Base-by-base conservation (phyloP, 2,329 filamentous ascomycete genomes). In the Mycosphaerella arachidis region DNA sequence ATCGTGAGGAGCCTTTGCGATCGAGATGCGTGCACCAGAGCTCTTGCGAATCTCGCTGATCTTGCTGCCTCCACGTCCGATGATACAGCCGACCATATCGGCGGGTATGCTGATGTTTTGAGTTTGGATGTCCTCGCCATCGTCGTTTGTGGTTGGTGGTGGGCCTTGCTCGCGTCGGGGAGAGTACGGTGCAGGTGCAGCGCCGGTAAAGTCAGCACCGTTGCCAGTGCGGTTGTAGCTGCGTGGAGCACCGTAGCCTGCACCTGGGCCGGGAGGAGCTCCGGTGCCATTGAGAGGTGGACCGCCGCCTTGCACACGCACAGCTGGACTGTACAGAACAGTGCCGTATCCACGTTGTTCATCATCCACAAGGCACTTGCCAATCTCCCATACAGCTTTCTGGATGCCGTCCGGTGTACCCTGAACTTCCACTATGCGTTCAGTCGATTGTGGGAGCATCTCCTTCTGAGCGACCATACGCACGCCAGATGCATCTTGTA, bases 381-480 rank as follows among this genome's bases (percentile, higher is more conserved):
- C 94, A 72, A 99, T 99, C 76, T 99, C 94, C 94, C 94, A 97
- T 57, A 96, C 84, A 64, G 94, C 93, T 74, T 92, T 92, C 78
- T 97, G 92, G 70, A 99, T 96, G 62, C 93, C 92, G 57, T 96
- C 92, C 16, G 94, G 92, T 18, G 89, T 93, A 68, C 94, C 94
- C 75, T 97, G 92, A 50, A 99, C 89, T 75, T 99, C 94, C 66
- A 99, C 94, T 70, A 99, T 92, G 66, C 94, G 89, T 81, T 99
- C 94, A 35, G 94, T 99, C 6, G 94, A 99, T 77, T 99, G 94
- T 37, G 94, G 94, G 7, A 99, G 87, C 94, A 99, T 99, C 73
- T 99, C 94, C 80, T 99, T 99, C 78, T 99, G 94, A 45, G 94
- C 94, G 53, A 99, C 92, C 94, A 99, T 99, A 73, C 94, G 92